phyloP scores from a whole-genome alignment of 305 asterid genomes.

The Fraxinus paxiana region DNA sequence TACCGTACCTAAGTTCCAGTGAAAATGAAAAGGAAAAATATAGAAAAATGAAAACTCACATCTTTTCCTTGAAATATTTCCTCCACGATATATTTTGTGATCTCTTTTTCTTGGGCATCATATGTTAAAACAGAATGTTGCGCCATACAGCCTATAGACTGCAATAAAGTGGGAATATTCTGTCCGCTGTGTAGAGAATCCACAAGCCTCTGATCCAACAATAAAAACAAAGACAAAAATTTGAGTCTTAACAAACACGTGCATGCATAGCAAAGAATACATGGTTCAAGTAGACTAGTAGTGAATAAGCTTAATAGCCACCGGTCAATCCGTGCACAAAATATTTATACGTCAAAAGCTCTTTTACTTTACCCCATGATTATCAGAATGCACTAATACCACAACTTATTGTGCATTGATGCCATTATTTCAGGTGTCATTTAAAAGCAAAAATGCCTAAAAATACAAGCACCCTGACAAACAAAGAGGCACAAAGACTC shows the following conservation, averaged over 20 bases:
- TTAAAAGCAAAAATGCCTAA: conserved; percentile 11
- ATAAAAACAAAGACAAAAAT: conserved; percentile 19
- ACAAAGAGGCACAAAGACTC: neutral
- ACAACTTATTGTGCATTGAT: conserved; percentile 3
- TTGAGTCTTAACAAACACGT: neutral
- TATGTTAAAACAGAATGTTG: conserved; percentile 54
- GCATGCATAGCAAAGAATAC: conserved; percentile 15
- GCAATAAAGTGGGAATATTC: conserved; percentile 62
- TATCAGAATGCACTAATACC: conserved; percentile 15
- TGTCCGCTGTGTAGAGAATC: conserved; percentile 50
- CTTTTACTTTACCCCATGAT: conserved; percentile 13
- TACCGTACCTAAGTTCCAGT: conserved; percentile 16
- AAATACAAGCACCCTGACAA: conserved; percentile 24
- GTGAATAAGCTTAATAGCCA: conserved; percentile 18
- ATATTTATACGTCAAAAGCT: conserved; percentile 5
- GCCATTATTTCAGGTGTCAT: conserved; percentile 7
- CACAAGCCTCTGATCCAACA: conserved; percentile 49
- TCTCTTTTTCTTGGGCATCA: conserved; percentile 56
- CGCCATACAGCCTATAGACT: conserved; percentile 75
- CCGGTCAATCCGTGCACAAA: conserved; percentile 5
- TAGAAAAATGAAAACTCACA: conserved; percentile 42
- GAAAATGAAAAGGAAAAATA: conserved; percentile 9
- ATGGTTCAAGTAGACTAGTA: conserved; percentile 9
- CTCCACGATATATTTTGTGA: conserved; percentile 51
- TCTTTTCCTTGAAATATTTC: conserved; percentile 55